phyloP scores from a whole-genome alignment of 176 grass and related monocot species.

The Puya raimondii region DNA sequence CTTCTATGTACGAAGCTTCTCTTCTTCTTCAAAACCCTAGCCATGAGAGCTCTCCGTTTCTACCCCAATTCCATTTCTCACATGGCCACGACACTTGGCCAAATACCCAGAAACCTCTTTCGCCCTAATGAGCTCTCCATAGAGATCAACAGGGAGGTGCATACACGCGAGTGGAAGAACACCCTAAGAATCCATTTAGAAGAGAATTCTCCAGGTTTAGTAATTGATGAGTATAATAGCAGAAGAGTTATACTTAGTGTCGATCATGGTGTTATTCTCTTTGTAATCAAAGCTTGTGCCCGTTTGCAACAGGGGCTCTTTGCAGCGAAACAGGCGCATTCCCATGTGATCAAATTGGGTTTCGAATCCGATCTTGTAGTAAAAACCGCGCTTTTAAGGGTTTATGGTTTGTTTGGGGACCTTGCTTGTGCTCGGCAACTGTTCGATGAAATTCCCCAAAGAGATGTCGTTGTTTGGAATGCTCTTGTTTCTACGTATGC shows the following conservation, averaged over 20 bases:
- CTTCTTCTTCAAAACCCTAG: not conserved
- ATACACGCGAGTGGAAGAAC: not conserved
- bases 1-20: too few relatives aligned
- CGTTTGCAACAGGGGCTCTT: not conserved
- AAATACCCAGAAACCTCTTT: not conserved
- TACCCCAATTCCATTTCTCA: not conserved
- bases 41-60: not conserved
- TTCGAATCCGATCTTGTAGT: not conserved
- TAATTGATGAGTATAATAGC: not conserved
- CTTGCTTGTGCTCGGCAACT: conserved; percentile 20
- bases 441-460: conserved; percentile 38
- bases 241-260: not conserved
- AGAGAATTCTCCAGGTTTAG: not conserved
- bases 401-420: conserved; percentile 14
- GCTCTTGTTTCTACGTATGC: conserved; percentile 26
- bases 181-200: not conserved
- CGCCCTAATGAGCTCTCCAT: not conserved
- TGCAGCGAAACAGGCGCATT: not conserved
- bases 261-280: not conserved
- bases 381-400: conserved; percentile 23
- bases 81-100: not conserved
- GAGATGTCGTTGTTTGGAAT: conserved; percentile 49
- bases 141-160: not conserved
- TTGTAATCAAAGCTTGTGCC: not conserved
- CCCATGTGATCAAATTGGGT: not conserved